Evolutionary conservation across 2,329 filamentous ascomycete genomes (phyloP), one percentile per base, ranked within the genome.

Genomic region (Botryotinia narcissicola): DNA sequence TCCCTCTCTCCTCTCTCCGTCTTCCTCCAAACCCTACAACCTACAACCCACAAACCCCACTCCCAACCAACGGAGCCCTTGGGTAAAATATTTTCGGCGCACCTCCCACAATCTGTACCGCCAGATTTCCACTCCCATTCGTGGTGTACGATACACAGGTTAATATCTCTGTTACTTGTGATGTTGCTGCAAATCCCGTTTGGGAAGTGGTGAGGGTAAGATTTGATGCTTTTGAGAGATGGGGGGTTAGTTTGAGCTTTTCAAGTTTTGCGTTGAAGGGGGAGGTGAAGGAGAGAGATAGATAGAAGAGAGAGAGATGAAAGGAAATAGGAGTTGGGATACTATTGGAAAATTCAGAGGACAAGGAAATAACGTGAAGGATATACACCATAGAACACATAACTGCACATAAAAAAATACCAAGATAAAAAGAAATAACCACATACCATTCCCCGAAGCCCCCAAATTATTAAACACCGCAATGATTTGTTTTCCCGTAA

Each of bases 51-150:
- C 72, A 73, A 60, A 73, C 29, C 25, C 68, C 68, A 71, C 72
- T 73, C 48, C 72, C 72, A 4, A 64, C 60, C 67, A 73, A 70
- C 5, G 3, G 1, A 1, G 16, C 42, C 35, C 22, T 42, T 5
- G 82, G 82, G 74, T 83, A 85, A 66, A 84, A 80, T 2, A 86
- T 82, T 70, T 82, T 79, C 0, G 87, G 85, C 68, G 83, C 73
- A 0, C 86, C 86, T 2, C 79, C 75, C 0, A 76, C 79, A 78
- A 87, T 84, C 7, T 81, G 78, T 1, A 87, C 82, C 1, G 78
- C 77, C n/a, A 88, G 75, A 62, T 81, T 81, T 0, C 86, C 86
- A 46, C 77, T 82, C 4, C 79, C 79, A 75, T 84, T 84, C 0
- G 85, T 82, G 1, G 83, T 85, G 8, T 82, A 80, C 0, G 80